Evolutionary conservation across 768 basidiomycete species (phyloP), one percentile per base, ranked within the genome.

Genomic region (Cystofilobasidium bisporidii): DNA sequence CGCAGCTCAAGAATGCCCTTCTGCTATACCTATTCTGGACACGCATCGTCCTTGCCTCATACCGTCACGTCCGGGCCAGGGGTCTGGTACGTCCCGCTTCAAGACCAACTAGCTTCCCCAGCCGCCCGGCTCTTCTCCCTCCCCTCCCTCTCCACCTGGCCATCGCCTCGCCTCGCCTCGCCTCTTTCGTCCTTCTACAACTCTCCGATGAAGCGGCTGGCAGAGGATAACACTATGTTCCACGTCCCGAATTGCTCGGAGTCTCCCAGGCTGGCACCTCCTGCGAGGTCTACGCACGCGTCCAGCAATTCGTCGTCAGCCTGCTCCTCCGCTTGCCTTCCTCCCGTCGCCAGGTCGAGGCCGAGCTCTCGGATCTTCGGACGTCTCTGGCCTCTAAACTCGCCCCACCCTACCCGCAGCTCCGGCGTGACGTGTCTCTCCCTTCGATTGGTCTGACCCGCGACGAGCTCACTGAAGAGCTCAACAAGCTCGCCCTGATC

Each of bases 391-490:
- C 88, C 73, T 79, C 79, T 71, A 83, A 83, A 69, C 81, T 92
- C 47, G 78, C 90, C 1, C 86, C 86, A 0, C 81, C 84, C 61
- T 86, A 83, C 0, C 79, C 81, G 3, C 79, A 81, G 24, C 83
- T 90, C 8, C 79, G 82, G 0, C 82, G 87, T 5, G 83, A 91
- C 74, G 80, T 88, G 1, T 72, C 82, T 1, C 79, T 92, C 0
- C 89, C 90, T 0, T 77, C 78, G 0, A 77, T 83, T 32, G 88
- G 90, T 18, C 81, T 84, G 71, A 79, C 84, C 0, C 69, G 82
- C 11, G 86, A 86, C 69, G 88, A 87, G 87, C 87, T 92, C 70
- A 69, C 85, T 24, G 80, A 80, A 11, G 87, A 90, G 74, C 89
- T 91, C 87, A 82, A 83, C 28, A 83, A 80, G 72, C 90, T 91